Evolutionary conservation across 805 yeast species (phyloP).

Genomic region (Suhomyces vadensis): DNA sequence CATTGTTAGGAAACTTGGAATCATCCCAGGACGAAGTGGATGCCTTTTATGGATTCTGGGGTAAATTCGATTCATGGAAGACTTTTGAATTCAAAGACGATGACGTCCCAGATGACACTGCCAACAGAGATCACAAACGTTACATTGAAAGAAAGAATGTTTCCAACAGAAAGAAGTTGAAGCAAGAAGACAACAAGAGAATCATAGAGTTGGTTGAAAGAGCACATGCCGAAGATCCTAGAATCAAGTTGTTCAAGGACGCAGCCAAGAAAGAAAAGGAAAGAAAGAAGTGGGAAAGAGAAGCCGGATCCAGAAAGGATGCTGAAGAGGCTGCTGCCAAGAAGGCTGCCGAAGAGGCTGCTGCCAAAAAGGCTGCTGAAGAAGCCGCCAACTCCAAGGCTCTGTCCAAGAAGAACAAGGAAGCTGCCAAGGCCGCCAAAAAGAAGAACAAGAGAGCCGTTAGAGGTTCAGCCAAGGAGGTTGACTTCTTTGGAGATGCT

Average conservation of each 20-base stretch:
- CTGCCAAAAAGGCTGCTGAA: constrained; percentile 73
- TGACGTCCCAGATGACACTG: constrained; percentile 98
- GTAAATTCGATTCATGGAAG: constrained; percentile 96
- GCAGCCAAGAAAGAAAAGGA: constrained; percentile 94
- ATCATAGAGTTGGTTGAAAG: constrained; percentile 82
- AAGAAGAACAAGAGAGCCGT: constrained; percentile 94
- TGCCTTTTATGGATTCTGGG: constrained; percentile 86
- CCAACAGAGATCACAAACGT: constrained; percentile 99
- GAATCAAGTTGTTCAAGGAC: constrained; percentile 91
- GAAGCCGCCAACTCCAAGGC: constrained; percentile 61
- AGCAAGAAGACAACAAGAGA: constrained; percentile 95
- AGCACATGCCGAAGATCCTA: constrained; percentile 89
- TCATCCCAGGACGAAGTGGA: constrained; percentile 81
- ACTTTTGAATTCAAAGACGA: constrained; percentile 97
- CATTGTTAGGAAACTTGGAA: constrained; percentile 67
- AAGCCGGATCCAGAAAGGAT: constrained; percentile 95
- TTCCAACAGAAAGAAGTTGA: constrained; percentile 94
- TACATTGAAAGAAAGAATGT: constrained; percentile 96
- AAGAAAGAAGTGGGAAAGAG: constrained; percentile 94
- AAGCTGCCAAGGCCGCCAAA: constrained; percentile 95
- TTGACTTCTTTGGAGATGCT: constrained; percentile 80
- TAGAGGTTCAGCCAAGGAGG: constrained; percentile 81
- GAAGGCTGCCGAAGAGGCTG: constrained; percentile 85
- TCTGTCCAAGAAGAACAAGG: constrained; percentile 78
- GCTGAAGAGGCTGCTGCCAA: constrained; percentile 87